These are phyloP conservation scores for Pyrenochaeta sp. DNA, from an alignment of 2,329 filamentous ascomycete genomes.

Conservation along the genomic window DNA sequence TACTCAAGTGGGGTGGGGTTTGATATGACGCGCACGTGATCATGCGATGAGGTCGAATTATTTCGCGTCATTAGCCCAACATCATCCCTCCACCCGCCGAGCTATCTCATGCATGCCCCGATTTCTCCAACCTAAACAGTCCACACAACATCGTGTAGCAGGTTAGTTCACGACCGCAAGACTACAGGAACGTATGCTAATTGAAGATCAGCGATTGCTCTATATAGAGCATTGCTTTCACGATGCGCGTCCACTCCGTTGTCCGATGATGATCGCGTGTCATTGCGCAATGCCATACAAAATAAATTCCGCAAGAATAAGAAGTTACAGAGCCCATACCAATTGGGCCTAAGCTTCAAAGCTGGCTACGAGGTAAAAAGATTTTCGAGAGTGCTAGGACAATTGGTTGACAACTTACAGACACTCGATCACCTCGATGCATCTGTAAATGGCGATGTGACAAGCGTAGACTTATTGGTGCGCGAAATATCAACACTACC, in stretches of 20 bases:
- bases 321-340: slow-evolving; percentile 64
- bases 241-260: slow-evolving; percentile 65
- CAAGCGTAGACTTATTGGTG: slow-evolving; percentile 31
- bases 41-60: slow-evolving; percentile 21
- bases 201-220: slow-evolving; percentile 65
- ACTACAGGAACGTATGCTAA: slow-evolving; percentile 6
- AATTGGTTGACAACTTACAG: slow-evolving; percentile 28
- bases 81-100: slow-evolving; percentile 17
- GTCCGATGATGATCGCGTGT: slow-evolving; percentile 59
- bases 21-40: slow-evolving; percentile 33
- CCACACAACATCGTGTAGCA: slow-evolving; percentile 62
- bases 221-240: slow-evolving; percentile 75
- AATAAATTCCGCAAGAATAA: slow-evolving; percentile 70
- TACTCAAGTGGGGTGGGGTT: background rate
- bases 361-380: slow-evolving; percentile 70
- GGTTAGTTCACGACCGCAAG: slow-evolving; percentile 44
- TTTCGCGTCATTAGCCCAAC: slow-evolving; percentile 11
- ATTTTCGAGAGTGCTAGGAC: background rate
- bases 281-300: slow-evolving; percentile 66
- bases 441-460: slow-evolving; percentile 42
- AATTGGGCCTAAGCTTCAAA: slow-evolving; percentile 69
- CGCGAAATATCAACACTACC: slow-evolving; percentile 49
- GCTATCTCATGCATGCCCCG: slow-evolving; percentile 54
- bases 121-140: slow-evolving; percentile 56
- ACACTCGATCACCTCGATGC: slow-evolving; percentile 56